phyloP scores from a whole-genome alignment of 768 basidiomycete genomes.

The Dentipellis sp. region DNA sequence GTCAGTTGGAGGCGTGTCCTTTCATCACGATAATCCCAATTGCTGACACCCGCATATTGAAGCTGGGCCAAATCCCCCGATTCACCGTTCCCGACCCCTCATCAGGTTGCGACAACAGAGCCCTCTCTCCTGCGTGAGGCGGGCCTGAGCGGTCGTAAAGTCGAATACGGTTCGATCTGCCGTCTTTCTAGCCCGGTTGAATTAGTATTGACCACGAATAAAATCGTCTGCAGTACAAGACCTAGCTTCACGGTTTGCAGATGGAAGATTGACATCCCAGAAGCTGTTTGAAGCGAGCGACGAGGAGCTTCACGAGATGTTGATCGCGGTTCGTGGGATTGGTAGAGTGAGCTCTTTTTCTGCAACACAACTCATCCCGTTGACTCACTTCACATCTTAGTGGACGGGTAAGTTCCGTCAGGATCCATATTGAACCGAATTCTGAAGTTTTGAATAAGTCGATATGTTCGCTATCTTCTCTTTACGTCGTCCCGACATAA shows the following conservation, averaged over 20 bases:
- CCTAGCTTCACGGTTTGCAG: slow-evolving; percentile 70
- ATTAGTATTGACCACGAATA: background rate
- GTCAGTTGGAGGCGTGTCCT: slow-evolving; percentile 22
- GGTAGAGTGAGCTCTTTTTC: slow-evolving; percentile 44
- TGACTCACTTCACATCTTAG: slow-evolving; percentile 20
- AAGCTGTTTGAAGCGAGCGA: slow-evolving; percentile 65
- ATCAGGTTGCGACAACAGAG: slow-evolving; percentile 55
- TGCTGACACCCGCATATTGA: slow-evolving; percentile 1
- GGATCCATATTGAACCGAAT: too few relatives aligned
- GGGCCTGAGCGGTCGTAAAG: slow-evolving; percentile 79
- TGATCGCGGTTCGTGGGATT: slow-evolving; percentile 73
- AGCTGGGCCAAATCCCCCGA: slow-evolving; percentile 8
- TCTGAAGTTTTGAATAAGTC: slow-evolving; percentile 29
- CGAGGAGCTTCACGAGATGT: slow-evolving; percentile 65
- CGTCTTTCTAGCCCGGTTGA: background rate
- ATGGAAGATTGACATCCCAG: slow-evolving; percentile 67
- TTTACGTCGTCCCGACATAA: slow-evolving; percentile 72
- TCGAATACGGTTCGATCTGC: slow-evolving; percentile 64
- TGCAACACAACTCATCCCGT: background rate
- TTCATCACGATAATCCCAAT: slow-evolving; percentile 2
- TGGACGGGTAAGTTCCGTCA: slow-evolving; percentile 44
- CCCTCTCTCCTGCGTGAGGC: slow-evolving; percentile 54
- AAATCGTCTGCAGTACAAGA: slow-evolving; percentile 47
- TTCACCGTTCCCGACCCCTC: slow-evolving; percentile 57
- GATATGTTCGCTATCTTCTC: slow-evolving; percentile 94